phyloP scores from a whole-genome alignment of 164 flowering plant species.

The Dillenia turbinata region DNA sequence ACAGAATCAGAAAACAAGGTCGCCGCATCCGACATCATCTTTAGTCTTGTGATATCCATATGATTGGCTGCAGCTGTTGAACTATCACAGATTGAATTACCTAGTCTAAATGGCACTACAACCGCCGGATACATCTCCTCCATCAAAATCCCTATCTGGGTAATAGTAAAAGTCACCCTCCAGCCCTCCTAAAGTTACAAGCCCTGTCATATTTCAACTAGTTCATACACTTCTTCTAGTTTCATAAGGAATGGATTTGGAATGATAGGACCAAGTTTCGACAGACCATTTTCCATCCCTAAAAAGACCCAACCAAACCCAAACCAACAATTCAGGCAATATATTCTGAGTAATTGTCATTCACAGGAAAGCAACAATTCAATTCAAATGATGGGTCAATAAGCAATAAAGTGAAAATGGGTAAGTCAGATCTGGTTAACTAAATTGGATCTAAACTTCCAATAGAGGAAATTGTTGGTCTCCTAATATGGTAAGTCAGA shows the following conservation, averaged over 20 bases:
- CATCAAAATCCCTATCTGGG: slow-evolving; percentile 33
- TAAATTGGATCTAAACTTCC: slow-evolving; percentile 22
- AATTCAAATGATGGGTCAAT: no score
- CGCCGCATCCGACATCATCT: slow-evolving; percentile 36
- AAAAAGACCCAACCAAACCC: slow-evolving; percentile 6
- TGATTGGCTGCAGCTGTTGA: slow-evolving; percentile 23
- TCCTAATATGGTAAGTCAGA: no score
- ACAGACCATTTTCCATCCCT: slow-evolving; percentile 28
- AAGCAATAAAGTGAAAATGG: slow-evolving; percentile 17
- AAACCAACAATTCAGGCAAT: neutral
- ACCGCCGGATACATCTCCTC: slow-evolving; percentile 49
- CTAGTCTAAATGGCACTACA: slow-evolving; percentile 42
- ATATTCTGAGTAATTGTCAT: no score
- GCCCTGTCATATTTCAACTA: slow-evolving; percentile 37
- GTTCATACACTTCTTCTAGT: slow-evolving; percentile 17
- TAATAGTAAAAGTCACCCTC: slow-evolving; percentile 26
- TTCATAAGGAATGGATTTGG: slow-evolving; percentile 14
- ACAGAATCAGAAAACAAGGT: slow-evolving; percentile 27
- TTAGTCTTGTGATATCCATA: slow-evolving; percentile 38
- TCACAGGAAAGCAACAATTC: no score
- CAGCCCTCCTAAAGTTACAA: slow-evolving; percentile 22
- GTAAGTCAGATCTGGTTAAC: slow-evolving; percentile 37
- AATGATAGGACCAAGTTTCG: slow-evolving; percentile 14
- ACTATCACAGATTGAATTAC: slow-evolving; percentile 34
- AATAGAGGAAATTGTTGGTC: slow-evolving; percentile 12